Evolutionary conservation across 108 stramenopile species (phyloP), one percentile per base, ranked within the genome.

Genomic region (Halocafeteria seosinensis): DNA sequence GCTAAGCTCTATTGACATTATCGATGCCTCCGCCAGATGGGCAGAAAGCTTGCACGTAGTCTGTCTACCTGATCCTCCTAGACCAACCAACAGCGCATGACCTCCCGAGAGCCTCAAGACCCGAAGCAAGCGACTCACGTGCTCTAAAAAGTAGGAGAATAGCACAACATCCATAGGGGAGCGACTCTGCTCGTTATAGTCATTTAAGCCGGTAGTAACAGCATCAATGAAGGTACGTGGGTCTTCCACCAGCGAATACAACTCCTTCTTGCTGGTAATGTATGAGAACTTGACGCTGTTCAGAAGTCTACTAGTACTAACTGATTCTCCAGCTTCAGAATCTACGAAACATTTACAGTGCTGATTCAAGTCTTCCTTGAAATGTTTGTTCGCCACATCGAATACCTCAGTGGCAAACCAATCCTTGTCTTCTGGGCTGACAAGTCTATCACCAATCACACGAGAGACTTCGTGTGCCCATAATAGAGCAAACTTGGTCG

Each of bases 71-170:
- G 74, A 76, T 3, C 83, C 83, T 4, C 83, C 83, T 3, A 84
- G 81, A 17, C 83, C 83, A 17, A 82, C 83, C 9, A 84, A 50
- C 34, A 84, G 28, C 0, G 77, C 77, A 38, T 84, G 81, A 11
- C 83, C 83, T 0, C 80, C 77, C 24, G 78, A 76, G 78, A 81
- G 81, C 34, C 74, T 71, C 32, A 84, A 73, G 31, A 84, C 68
- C 13, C 83, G 75, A 32, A 31, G 5, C 21, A 81, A 58, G 27
- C 76, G 53, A 1, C 61, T 55, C 28, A 84, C 77, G 61, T 84
- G 83, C 64, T 84, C 83, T 36, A 84, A 75, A 26, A 81, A 81
- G 61, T 82, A 84, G 60, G 78, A 73, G 62, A 84, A 84, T 70
- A 80, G 67, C 26, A 84, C 83, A 1, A 84, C 69, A 38, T 82